Conservation (phyloP, 2,329 filamentous ascomycete genomes). For the Aspergillus quadricinctus region DNA sequence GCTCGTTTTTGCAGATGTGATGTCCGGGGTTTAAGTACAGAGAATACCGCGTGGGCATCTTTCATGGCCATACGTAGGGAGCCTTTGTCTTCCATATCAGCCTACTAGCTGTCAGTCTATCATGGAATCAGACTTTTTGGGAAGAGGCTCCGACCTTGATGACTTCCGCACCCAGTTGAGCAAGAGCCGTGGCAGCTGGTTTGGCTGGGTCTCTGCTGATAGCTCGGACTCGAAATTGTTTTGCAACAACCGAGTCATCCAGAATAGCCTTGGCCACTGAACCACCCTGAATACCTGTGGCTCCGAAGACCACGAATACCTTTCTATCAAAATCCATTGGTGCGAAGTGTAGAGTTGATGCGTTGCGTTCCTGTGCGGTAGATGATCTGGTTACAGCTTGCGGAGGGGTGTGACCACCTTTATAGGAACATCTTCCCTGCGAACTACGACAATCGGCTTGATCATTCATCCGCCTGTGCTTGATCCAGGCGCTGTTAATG, state of each 20-base stretch:
- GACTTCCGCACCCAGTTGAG: constrained; percentile 45
- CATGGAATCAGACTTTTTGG: background rate
- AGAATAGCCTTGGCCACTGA: constrained; percentile 45
- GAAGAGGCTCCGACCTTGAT: constrained; percentile 24
- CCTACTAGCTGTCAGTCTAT: constrained; percentile 24
- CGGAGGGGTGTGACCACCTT: no score
- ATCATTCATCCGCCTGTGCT: no score
- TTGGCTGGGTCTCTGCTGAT: constrained; percentile 49
- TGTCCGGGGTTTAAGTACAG: no score
- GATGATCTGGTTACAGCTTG: no score
- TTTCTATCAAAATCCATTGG: constrained; percentile 12
- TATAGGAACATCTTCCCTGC: no score
- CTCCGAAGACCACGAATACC: constrained; percentile 52
- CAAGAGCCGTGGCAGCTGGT: constrained; percentile 42
- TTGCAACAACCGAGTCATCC: constrained; percentile 35
- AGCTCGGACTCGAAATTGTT: constrained; percentile 48
- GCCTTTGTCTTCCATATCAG: constrained; percentile 46
- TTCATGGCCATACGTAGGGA: constrained; percentile 43
- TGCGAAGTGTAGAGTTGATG: no score
- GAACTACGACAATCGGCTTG: no score
- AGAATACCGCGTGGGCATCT: constrained; percentile 45
- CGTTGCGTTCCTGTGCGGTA: no score
- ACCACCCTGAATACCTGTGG: constrained; percentile 56
- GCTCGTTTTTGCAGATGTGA: no score
- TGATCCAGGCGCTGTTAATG: no score